Conservation (phyloP, 73 alveolate species). For the Stentor coeruleus region DNA sequence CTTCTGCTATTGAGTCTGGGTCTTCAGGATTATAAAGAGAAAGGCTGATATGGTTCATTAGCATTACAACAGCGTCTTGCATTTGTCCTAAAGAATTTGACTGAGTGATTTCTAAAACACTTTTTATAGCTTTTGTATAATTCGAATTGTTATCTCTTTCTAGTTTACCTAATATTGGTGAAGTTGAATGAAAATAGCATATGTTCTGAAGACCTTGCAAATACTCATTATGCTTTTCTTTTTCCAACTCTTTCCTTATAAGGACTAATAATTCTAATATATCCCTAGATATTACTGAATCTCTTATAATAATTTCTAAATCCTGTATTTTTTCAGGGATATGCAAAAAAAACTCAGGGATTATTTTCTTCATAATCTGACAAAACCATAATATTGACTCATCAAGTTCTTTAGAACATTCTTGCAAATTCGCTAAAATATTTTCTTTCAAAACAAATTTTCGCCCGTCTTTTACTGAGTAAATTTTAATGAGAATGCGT, state of each 20-base stretch:
- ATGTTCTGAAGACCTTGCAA: not conserved
- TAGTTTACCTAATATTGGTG: not conserved
- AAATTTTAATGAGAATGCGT: not conserved
- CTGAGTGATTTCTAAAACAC: not conserved
- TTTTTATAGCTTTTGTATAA: not conserved
- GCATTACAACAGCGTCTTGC: not conserved
- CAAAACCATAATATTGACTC: not conserved
- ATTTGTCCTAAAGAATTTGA: not conserved
- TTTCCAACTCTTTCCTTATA: not conserved
- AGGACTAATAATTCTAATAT: not conserved
- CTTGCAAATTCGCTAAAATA: not conserved
- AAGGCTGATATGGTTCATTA: not conserved
- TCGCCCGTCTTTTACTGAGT: not conserved
- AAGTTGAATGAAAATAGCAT: not conserved
- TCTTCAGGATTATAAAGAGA: too few relatives aligned
- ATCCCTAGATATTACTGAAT: not conserved
- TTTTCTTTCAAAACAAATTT: too few relatives aligned
- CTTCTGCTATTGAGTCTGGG: not conserved
- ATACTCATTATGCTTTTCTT: not conserved
- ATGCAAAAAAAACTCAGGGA: not conserved
- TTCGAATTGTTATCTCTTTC: not conserved
- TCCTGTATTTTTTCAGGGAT: not conserved
- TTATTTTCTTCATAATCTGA: too few relatives aligned
- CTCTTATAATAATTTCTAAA: not conserved
- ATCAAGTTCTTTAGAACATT: not conserved